These are phyloP conservation scores for Chaetomiaceae sp. DNA, from an alignment of 2,329 filamentous ascomycete genomes.

Conservation along the genomic window DNA sequence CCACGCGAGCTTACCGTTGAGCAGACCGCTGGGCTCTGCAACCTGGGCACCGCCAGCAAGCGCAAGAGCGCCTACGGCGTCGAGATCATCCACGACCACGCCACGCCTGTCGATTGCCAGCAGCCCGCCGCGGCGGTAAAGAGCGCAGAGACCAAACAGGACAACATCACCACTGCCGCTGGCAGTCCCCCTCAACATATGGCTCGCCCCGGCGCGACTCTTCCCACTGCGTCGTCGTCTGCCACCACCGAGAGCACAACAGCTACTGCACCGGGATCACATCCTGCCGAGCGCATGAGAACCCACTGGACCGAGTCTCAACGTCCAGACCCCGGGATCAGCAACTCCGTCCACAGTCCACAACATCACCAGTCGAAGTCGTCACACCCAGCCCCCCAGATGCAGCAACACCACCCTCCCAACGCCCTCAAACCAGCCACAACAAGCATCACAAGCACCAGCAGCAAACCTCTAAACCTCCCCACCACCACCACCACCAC, in stretches of 20 bases:
- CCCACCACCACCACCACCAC: neutral
- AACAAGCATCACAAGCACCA: neutral
- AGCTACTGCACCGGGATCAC: conserved; percentile 15
- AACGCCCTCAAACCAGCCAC: neutral
- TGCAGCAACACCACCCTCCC: neutral
- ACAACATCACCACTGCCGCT: neutral
- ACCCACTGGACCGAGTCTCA: conserved; percentile 2
- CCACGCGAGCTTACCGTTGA: conserved; percentile 38
- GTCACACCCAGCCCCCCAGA: neutral
- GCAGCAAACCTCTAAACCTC: neutral
- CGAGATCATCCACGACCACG: conserved; percentile 20
- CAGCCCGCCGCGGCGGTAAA: neutral
- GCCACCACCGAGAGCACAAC: neutral
- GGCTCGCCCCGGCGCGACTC: neutral
- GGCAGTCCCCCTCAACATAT: neutral
- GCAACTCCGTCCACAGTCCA: neutral
- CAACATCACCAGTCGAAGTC: neutral
- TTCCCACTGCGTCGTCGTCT: neutral
- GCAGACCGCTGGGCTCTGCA: conserved; percentile 36
- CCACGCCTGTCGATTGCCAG: neutral
- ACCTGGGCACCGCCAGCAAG: conserved; percentile 32
- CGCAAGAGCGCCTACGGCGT: conserved; percentile 28
- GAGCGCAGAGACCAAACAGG: neutral
- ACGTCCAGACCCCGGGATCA: neutral
- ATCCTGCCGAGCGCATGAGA: conserved; percentile 15